phyloP scores from a whole-genome alignment of 257 asterid species.

The Knoxia roxburghii region DNA sequence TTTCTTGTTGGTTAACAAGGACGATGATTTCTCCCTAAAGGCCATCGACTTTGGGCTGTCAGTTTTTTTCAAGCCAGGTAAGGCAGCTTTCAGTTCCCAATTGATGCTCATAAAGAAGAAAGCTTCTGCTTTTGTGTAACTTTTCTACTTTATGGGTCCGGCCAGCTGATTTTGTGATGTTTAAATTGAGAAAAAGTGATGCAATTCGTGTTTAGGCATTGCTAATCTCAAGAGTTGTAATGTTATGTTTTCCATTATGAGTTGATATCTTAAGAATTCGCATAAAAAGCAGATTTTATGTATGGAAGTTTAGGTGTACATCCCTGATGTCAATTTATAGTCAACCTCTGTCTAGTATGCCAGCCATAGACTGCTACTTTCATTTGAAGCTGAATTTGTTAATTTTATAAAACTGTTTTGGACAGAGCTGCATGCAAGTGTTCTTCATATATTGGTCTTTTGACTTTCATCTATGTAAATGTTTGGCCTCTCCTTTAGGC shows the following conservation, averaged over 20 bases:
- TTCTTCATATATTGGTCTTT: not conserved
- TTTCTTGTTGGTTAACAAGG: constrained; percentile 83
- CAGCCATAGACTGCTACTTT: not conserved
- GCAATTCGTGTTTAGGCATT: not conserved
- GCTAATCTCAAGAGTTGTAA: not conserved
- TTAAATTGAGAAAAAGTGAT: not conserved
- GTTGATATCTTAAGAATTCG: not conserved
- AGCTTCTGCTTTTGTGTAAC: not conserved
- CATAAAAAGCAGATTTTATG: not conserved
- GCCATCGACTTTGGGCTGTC: constrained; percentile 97
- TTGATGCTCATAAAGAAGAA: not conserved
- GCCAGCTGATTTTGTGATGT: not conserved
- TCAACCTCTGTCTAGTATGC: not conserved
- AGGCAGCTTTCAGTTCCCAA: not conserved
- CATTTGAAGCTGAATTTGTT: not conserved
- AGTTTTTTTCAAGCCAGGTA: constrained; percentile 93
- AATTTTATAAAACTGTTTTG: not conserved
- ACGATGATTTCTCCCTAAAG: constrained; percentile 83
- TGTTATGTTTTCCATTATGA: not conserved
- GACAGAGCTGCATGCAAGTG: not conserved
- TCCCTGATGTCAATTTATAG: not conserved
- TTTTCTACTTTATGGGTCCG: not conserved
- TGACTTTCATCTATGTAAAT: constrained; percentile 11
- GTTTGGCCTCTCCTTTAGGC: constrained; percentile 38
- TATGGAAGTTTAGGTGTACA: not conserved